phyloP scores from a whole-genome alignment of 2,329 filamentous ascomycete species.

The Fusarium redolens region DNA sequence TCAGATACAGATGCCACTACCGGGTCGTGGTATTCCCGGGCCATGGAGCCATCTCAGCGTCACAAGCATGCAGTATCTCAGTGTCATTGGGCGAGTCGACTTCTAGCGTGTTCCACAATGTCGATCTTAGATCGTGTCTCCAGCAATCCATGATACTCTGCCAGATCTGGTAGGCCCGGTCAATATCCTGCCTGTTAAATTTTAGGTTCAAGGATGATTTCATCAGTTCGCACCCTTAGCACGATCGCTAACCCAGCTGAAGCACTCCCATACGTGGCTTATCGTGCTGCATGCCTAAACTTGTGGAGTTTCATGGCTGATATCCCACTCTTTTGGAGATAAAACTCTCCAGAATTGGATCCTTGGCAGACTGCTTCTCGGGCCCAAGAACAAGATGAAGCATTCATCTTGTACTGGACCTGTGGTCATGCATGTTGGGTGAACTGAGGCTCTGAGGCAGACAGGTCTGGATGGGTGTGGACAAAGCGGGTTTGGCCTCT shows the following conservation, averaged over 20 bases:
- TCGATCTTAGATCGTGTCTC: background rate
- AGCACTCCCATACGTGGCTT: background rate
- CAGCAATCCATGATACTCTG: background rate
- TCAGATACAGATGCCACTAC: background rate
- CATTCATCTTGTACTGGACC: background rate
- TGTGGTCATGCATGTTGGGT: background rate
- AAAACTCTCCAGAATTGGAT: background rate
- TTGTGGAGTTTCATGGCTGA: slow-evolving; percentile 1
- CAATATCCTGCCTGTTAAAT: slow-evolving; percentile 2
- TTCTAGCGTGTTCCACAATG: background rate
- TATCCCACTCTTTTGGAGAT: slow-evolving; percentile 7
- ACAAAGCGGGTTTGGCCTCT: slow-evolving; percentile 1
- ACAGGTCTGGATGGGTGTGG: background rate
- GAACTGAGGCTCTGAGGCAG: background rate
- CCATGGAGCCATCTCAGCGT: slow-evolving; percentile 15
- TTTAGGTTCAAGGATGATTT: slow-evolving; percentile 29
- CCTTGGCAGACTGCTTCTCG: background rate
- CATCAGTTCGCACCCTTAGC: slow-evolving; percentile 7
- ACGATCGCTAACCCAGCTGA: slow-evolving; percentile 2
- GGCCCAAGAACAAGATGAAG: background rate
- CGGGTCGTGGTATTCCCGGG: slow-evolving; percentile 2
- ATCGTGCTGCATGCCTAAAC: background rate
- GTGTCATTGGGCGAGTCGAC: background rate
- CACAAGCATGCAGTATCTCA: slow-evolving; percentile 13
- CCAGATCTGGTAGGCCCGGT: slow-evolving; percentile 10